A percentile compares a stretch with the other conserved stretches of the same genome.
Evolutionary conservation across 2,329 filamentous ascomycete species (phyloP).

Genomic region (Pseudogymnoascus sp.): DNA sequence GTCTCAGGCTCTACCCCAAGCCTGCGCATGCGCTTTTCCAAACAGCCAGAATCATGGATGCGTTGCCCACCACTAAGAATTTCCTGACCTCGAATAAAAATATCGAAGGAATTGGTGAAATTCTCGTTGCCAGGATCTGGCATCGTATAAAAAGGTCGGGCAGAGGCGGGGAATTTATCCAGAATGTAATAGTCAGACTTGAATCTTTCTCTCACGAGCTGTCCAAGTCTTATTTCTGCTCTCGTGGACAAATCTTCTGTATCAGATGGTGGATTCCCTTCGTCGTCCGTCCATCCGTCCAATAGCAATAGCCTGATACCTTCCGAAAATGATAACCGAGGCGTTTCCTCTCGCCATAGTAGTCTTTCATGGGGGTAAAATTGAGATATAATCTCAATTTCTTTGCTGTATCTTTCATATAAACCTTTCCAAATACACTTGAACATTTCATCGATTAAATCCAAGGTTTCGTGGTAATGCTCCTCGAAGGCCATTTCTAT

Average conservation of each 20-base stretch:
- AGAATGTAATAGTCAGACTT: slow-evolving; percentile 88
- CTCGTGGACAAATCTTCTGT: slow-evolving; percentile 77
- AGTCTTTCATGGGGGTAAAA: slow-evolving; percentile 84
- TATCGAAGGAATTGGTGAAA: slow-evolving; percentile 88
- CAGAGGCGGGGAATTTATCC: slow-evolving; percentile 82
- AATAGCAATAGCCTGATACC: slow-evolving; percentile 74
- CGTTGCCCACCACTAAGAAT: slow-evolving; percentile 89
- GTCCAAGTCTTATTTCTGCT: slow-evolving; percentile 78
- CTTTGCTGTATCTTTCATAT: slow-evolving; percentile 60
- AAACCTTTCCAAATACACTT: slow-evolving; percentile 71
- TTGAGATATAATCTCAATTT: slow-evolving; percentile 72
- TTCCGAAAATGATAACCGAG: slow-evolving; percentile 71
- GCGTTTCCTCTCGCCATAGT: slow-evolving; percentile 79
- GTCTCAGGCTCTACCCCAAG: slow-evolving; percentile 69
- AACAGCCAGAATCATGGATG: slow-evolving; percentile 70
- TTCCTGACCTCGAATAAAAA: slow-evolving; percentile 88
- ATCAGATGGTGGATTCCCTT: slow-evolving; percentile 62
- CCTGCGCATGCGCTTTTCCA: slow-evolving; percentile 70
- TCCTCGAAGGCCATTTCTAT: slow-evolving; percentile 80
- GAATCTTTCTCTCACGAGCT: slow-evolving; percentile 79
- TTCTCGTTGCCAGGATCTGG: slow-evolving; percentile 64
- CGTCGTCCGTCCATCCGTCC: slow-evolving; percentile 68
- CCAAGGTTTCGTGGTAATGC: slow-evolving; percentile 82
- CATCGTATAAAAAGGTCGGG: slow-evolving; percentile 88
- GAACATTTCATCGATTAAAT: slow-evolving; percentile 70